Evolutionary conservation across 2,329 filamentous ascomycete genomes (phyloP).

Genomic region (Epicoccum sorghinum): DNA sequence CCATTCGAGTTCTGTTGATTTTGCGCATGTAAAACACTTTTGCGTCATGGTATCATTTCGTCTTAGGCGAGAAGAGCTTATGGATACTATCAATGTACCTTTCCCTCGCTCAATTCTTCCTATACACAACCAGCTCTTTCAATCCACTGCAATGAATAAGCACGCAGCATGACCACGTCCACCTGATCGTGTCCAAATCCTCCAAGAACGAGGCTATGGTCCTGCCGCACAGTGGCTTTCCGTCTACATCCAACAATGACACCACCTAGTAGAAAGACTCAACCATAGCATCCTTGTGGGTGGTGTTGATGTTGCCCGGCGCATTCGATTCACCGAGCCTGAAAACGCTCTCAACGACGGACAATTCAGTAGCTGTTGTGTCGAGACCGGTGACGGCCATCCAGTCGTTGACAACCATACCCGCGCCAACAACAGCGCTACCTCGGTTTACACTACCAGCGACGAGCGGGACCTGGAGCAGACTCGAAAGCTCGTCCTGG

Average conservation of each 20-base stretch:
- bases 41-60: constrained; percentile 33
- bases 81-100: constrained; percentile 9
- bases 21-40: not conserved
- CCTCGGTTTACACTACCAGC: constrained; percentile 94
- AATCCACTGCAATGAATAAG: not conserved
- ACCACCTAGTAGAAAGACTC: constrained; percentile 89
- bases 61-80: constrained; percentile 32
- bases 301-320: constrained; percentile 78
- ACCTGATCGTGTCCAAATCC: too few relatives aligned
- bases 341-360: constrained; percentile 96
- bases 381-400: constrained; percentile 89
- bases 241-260: not conserved
- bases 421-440: constrained; percentile 91
- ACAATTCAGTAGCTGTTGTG: constrained; percentile 96
- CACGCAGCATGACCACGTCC: not conserved
- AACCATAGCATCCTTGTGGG: constrained; percentile 96
- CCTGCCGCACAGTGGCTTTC: too few relatives aligned
- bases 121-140: not conserved
- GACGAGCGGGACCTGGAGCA: constrained; percentile 94
- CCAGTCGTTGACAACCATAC: constrained; percentile 98
- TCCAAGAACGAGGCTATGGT: too few relatives aligned
- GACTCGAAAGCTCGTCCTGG: constrained; percentile 92
- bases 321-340: constrained; percentile 77
- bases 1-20: not conserved
- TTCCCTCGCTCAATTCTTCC: constrained; percentile 30